These are phyloP conservation scores for Erysimum cheiri DNA, from an alignment of 441 rosid genomes.

Conservation along the genomic window DNA sequence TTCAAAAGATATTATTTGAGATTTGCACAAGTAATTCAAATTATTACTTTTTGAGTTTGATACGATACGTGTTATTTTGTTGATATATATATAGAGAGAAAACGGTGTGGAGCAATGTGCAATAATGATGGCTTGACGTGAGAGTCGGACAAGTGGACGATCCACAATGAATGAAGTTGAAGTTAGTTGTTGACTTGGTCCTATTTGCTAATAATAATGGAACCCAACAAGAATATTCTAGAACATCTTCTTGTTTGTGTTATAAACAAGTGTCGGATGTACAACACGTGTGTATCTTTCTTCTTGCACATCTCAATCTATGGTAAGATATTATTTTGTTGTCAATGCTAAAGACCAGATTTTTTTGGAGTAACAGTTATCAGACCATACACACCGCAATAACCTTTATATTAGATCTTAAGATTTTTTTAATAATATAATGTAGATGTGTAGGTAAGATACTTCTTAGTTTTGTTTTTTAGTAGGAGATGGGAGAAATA, in stretches of 20 bases:
- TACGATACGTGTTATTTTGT: background rate
- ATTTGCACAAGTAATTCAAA: background rate
- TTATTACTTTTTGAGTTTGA: slow-evolving; percentile 3
- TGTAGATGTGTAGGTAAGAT: too few relatives aligned
- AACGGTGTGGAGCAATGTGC: background rate
- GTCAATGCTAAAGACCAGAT: background rate
- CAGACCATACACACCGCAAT: background rate
- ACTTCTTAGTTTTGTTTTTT: too few relatives aligned
- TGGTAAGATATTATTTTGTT: slow-evolving; percentile 16
- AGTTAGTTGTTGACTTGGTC: slow-evolving; percentile 41
- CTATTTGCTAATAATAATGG: slow-evolving; percentile 22
- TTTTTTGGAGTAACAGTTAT: background rate
- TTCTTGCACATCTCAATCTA: slow-evolving; percentile 8
- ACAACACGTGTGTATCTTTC: slow-evolving; percentile 25
- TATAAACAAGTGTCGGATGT: slow-evolving; percentile 7
- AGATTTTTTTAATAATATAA: too few relatives aligned
- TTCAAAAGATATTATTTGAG: background rate
- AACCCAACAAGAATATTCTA: slow-evolving; percentile 30
- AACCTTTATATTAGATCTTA: too few relatives aligned
- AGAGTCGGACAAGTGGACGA: slow-evolving; percentile 42
- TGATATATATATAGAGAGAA: slow-evolving; percentile 34
- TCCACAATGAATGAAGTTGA: slow-evolving; percentile 20
- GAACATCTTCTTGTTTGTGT: slow-evolving; percentile 15
- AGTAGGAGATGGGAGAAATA: too few relatives aligned
- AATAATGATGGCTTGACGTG: slow-evolving; percentile 21